Evolutionary conservation across 768 basidiomycete species (phyloP), one percentile per base, ranked within the genome.

Genomic region (Lyophyllum shimeji): DNA sequence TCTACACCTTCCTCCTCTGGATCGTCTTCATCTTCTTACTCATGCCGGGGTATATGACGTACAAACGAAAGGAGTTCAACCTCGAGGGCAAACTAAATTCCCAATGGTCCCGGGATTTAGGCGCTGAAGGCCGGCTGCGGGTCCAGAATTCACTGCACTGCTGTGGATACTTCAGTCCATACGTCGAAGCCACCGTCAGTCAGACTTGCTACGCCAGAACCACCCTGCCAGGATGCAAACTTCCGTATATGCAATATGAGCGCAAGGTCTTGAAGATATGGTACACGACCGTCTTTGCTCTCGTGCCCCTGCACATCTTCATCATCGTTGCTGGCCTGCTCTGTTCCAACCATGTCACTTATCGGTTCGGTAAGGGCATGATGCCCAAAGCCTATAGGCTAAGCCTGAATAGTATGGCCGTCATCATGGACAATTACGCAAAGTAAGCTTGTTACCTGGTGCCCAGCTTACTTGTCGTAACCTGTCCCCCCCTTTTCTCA

Each of bases 291-390:
- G 72, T 81, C 17, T 92, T 92, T 69, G 69, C 80, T 15, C 64
- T 91, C 51, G 89, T 88, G 13, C 89, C 89, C 1, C 64, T 83
- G 12, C 90, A 92, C 56, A 69, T 93, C 46, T 65, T 64, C 20
- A 75, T 86, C 67, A 90, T 90, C 63, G 57, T 89, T 57, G 74
- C 76, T 1, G 84, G 77, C 13, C 70, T 93, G 52, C 69, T 93
- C 48, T 93, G 87, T 68, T 85, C 85, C 21, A 92, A 90, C 70
- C 90, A 93, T 61, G 84, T 93, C 67, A 93, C 90, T 20, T 92
- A 91, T 67, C 79, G 90, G 50, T 93, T 93, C 68, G 90, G 90
- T 9, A 93, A 92, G 75, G 90, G 91, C 56, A 85, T 92, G 84
- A 90, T 87, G 79, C 90, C 90, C 55, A 89, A 90, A 76, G 83